Percentiles rank a stretch among this genome's conserved stretches.
Conservation (phyloP, 768 basidiomycete genomes). For the Hortiboletus flavorubellus region DNA sequence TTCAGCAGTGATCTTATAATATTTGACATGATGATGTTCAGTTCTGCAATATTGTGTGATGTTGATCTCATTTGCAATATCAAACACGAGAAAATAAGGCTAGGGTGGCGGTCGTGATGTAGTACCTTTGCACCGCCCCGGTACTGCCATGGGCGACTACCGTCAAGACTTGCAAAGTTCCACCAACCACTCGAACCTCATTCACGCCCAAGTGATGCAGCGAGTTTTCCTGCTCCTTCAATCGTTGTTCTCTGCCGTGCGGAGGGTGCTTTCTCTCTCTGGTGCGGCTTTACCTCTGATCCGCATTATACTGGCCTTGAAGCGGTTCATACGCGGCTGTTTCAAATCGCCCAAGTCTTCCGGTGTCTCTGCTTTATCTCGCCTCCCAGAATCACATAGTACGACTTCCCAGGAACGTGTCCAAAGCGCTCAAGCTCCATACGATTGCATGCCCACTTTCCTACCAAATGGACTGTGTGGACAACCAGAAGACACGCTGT, state of each 20-base stretch:
- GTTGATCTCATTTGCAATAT: no score
- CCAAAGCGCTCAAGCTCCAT: neutral
- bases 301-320: neutral
- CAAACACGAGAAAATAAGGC: no score
- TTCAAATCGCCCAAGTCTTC: neutral
- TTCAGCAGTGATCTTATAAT: no score
- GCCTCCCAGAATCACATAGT: neutral
- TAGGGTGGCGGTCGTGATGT: no score
- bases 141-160: no score
- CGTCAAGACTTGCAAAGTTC: no score
- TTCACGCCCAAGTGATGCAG: neutral
- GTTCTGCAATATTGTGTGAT: no score
- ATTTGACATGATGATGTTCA: no score
- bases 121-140: no score
- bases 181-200: no score
- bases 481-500: neutral
- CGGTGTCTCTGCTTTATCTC: neutral
- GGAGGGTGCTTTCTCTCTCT: neutral
- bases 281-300: neutral
- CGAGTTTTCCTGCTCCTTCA: neutral
- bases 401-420: neutral
- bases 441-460: neutral
- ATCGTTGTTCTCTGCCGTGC: neutral
- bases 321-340: neutral
- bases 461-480: neutral